These are phyloP conservation scores for Candida piceae DNA, from an alignment of 805 yeast genomes.

Conservation along the genomic window DNA sequence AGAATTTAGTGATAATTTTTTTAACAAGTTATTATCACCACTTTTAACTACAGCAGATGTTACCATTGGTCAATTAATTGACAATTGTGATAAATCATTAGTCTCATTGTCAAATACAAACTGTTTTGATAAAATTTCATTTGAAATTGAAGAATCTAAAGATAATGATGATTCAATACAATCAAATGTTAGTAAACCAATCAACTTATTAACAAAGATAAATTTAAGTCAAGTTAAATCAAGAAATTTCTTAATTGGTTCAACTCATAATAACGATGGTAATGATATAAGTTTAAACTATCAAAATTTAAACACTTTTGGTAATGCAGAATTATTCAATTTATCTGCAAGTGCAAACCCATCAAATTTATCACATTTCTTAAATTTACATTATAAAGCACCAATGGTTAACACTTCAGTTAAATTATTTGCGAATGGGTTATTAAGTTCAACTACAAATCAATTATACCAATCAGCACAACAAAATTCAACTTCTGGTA, in stretches of 20 bases:
- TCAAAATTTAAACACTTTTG: slow-evolving; percentile 48
- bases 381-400: slow-evolving; percentile 41
- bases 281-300: slow-evolving; percentile 31
- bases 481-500: slow-evolving; percentile 44
- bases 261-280: slow-evolving; percentile 31
- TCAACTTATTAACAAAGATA: slow-evolving; percentile 30
- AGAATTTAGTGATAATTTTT: slow-evolving; percentile 35
- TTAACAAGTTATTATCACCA: slow-evolving; percentile 42
- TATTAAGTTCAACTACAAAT: slow-evolving; percentile 45
- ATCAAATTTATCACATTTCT: slow-evolving; percentile 30
- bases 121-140: slow-evolving; percentile 23
- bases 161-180: neutral
- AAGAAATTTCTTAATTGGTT: slow-evolving; percentile 29
- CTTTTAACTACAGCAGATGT: slow-evolving; percentile 31
- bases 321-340: slow-evolving; percentile 61
- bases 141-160: slow-evolving; percentile 16
- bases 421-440: slow-evolving; percentile 42
- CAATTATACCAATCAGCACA: slow-evolving; percentile 50
- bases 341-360: slow-evolving; percentile 45
- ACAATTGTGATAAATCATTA: slow-evolving; percentile 15
- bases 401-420: slow-evolving; percentile 43
- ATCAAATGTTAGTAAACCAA: slow-evolving; percentile 19
- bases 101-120: slow-evolving; percentile 23
- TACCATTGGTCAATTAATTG: slow-evolving; percentile 40
- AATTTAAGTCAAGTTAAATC: slow-evolving; percentile 29